A percentile compares a stretch with the other conserved stretches of the same genome.
Evolutionary conservation across 1,284 basidiomycete genomes (phyloP).

Genomic region (Austroboletus novae-zelandiae): DNA sequence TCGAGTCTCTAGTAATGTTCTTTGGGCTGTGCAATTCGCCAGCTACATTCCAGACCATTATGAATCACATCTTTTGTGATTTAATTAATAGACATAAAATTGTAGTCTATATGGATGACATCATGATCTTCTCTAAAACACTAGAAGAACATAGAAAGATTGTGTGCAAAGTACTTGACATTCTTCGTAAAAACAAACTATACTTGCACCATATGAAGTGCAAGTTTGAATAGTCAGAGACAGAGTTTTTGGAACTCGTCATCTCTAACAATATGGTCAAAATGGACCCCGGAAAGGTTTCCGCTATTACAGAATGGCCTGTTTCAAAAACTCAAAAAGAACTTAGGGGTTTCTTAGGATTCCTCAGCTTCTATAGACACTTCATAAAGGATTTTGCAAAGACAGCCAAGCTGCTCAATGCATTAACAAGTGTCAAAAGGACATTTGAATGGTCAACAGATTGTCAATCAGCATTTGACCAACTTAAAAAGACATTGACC

Average conservation of each 20-base stretch:
- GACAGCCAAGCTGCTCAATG: not conserved
- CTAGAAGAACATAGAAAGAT: not conserved
- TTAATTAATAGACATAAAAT: not conserved
- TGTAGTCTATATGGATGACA: not conserved
- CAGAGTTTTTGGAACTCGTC: not conserved
- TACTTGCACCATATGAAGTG: not conserved
- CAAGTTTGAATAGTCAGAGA: not conserved
- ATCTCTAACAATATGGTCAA: not conserved
- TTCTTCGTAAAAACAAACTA: not conserved
- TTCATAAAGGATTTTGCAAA: constrained; percentile 41
- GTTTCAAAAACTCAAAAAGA: constrained; percentile 1
- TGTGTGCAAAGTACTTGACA: not conserved
- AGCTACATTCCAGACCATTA: too few species aligned
- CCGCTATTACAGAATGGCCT: not conserved
- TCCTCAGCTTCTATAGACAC: constrained; percentile 42
- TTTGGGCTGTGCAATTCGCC: too few species aligned
- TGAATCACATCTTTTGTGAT: not conserved
- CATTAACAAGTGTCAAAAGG: not conserved
- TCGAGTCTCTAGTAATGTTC: too few species aligned
- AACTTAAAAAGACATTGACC: constrained; percentile 6
- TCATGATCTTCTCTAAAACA: not conserved
- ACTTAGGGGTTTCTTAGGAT: constrained; percentile 33
- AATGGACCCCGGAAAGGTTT: not conserved
- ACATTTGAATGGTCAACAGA: not conserved
- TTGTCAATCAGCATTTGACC: not conserved